Percentiles rank a stretch among this genome's conserved stretches.
These are phyloP conservation scores for Lonicera japonica DNA, from an alignment of 129 eudicot species.

Conservation along the genomic window DNA sequence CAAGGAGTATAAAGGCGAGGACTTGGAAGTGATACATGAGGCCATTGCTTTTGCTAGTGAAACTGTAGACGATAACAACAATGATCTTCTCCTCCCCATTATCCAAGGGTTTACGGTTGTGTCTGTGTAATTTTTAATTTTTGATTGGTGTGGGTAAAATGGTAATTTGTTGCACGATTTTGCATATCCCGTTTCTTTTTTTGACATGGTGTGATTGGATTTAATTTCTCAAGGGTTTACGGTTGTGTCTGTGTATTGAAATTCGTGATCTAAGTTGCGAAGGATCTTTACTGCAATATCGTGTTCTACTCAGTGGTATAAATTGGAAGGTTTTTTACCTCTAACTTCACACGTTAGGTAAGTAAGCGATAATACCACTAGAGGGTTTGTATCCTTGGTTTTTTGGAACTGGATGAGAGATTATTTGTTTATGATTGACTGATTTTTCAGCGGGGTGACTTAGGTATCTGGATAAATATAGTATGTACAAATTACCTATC, in stretches of 20 bases:
- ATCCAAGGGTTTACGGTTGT: conserved; percentile 77
- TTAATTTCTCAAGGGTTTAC: not conserved
- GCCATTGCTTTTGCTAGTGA: conserved; percentile 80
- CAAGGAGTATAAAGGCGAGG: conserved; percentile 66
- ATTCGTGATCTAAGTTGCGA: not conserved
- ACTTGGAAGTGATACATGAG: conserved; percentile 65
- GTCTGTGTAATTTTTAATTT: too few relatives aligned
- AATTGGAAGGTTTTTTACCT: too few relatives aligned
- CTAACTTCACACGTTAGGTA: too few relatives aligned
- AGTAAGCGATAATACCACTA: too few relatives aligned
- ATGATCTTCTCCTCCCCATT: conserved; percentile 87
- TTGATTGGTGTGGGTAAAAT: conserved; percentile 76
- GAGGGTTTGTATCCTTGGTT: too few relatives aligned
- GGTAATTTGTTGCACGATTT: conserved; percentile 15
- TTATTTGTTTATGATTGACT: too few relatives aligned
- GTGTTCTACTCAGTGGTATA: too few relatives aligned
- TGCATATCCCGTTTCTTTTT: not conserved
- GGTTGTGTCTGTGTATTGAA: not conserved
- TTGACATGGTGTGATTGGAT: conserved; percentile 12
- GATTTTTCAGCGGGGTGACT: too few relatives aligned
- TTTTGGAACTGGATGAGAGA: too few relatives aligned
- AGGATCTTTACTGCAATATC: too few relatives aligned
- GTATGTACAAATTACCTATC: too few relatives aligned
- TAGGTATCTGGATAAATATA: too few relatives aligned
- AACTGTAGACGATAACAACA: conserved; percentile 59